A percentile compares a stretch with the other conserved stretches of the same genome.
phyloP scores from a whole-genome alignment of 495 filamentous ascomycete genomes.

The Annulohypoxylon maeteangense region DNA sequence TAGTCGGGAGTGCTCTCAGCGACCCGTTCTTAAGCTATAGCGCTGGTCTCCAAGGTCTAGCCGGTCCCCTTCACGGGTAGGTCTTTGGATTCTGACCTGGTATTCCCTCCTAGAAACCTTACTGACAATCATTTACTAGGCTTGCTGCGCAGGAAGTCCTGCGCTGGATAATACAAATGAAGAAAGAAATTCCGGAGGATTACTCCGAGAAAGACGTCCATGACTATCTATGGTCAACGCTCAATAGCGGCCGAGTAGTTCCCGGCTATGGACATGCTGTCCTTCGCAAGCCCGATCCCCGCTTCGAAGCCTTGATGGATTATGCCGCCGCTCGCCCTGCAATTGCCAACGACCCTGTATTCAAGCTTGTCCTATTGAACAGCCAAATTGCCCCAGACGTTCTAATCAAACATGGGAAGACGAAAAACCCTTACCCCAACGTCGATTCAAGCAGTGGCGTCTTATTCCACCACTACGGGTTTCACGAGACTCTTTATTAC shows the following conservation, averaged over 20 bases:
- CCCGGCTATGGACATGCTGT: constrained; percentile 99
- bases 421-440: constrained; percentile 98
- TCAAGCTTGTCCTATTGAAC: constrained; percentile 92
- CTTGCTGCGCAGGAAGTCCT: constrained; percentile 97
- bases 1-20: constrained; percentile 94
- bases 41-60: constrained; percentile 93
- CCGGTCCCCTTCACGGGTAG: constrained; percentile 90
- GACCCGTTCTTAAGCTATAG: constrained; percentile 97
- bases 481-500: constrained; percentile 97
- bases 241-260: constrained; percentile 93
- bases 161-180: constrained; percentile 95
- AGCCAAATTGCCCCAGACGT: constrained; percentile 80
- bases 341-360: constrained; percentile 87
- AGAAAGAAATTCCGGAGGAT: constrained; percentile 79
- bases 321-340: constrained; percentile 87
- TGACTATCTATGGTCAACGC: constrained; percentile 89
- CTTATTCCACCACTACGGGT: constrained; percentile 95
- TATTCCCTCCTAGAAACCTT: not conserved
- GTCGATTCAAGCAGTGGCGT: constrained; percentile 93
- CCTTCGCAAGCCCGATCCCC: constrained; percentile 94
- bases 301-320: constrained; percentile 96
- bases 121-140: constrained; percentile 43
- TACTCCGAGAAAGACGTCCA: constrained; percentile 83
- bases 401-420: constrained; percentile 94
- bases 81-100: not conserved